These are phyloP conservation scores for Casuarina equisetifolia DNA, from an alignment of 306 rosid species.

Conservation along the genomic window DNA sequence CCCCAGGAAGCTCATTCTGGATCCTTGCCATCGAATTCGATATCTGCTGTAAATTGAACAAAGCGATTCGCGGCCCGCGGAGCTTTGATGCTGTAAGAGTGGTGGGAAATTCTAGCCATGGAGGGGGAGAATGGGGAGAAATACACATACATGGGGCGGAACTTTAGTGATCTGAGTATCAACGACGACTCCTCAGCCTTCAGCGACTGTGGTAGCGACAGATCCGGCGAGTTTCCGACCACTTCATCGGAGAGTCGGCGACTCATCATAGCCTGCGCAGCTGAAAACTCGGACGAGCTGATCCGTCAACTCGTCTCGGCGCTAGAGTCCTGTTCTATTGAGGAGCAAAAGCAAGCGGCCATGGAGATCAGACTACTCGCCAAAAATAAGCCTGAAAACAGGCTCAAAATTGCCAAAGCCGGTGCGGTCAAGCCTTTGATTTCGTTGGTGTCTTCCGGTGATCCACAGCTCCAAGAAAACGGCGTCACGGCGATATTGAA, in stretches of 20 bases:
- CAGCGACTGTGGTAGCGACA: conserved; percentile 92
- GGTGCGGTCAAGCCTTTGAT: conserved; percentile 85
- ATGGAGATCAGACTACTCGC: conserved; percentile 92
- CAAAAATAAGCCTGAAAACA: conserved; percentile 79
- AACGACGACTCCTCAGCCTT: conserved; percentile 70
- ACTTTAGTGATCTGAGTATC: conserved; percentile 51
- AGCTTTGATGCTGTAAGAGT: conserved; percentile 17
- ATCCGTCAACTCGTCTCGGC: conserved; percentile 69
- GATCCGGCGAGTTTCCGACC: conserved; percentile 86
- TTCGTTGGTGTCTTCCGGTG: conserved; percentile 61
- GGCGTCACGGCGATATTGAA: conserved; percentile 95
- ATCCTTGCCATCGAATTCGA: not conserved
- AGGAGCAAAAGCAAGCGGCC: conserved; percentile 90
- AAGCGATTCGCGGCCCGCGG: not conserved
- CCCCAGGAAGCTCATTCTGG: conserved; percentile 4
- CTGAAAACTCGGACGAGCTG: conserved; percentile 81
- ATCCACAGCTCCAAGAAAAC: conserved; percentile 85
- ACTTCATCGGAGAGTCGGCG: conserved; percentile 62
- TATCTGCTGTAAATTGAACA: not conserved
- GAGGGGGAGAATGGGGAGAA: conserved; percentile 45
- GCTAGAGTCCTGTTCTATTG: conserved; percentile 67
- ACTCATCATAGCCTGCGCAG: conserved; percentile 58
- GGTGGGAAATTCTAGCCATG: conserved; percentile 31
- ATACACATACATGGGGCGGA: conserved; percentile 54
- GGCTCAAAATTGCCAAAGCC: conserved; percentile 65